These are phyloP conservation scores for Magnolia officinalis DNA, from an alignment of 164 flowering plant species.

Conservation along the genomic window DNA sequence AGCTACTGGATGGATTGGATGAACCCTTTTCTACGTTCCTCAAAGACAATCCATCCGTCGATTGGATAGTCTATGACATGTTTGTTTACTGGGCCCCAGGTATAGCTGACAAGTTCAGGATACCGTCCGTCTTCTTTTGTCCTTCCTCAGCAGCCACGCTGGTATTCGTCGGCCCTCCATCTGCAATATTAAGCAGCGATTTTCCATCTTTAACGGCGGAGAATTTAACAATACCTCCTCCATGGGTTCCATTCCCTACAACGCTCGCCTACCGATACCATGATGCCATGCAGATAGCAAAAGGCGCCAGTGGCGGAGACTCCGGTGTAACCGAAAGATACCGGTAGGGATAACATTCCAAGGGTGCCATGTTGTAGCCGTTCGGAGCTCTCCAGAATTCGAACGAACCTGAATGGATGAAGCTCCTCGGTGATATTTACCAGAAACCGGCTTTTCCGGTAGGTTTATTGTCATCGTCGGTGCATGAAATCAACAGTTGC, in stretches of 20 bases:
- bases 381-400: neutral
- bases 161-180: constrained; percentile 8
- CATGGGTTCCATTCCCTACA: neutral
- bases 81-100: constrained; percentile 10
- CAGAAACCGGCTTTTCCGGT: neutral
- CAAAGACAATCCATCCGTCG: constrained; percentile 9
- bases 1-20: constrained; percentile 28
- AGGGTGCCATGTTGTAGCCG: constrained; percentile 4
- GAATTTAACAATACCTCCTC: neutral
- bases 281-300: neutral
- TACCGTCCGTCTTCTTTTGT: constrained; percentile 6
- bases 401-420: neutral
- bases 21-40: constrained; percentile 12
- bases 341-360: neutral
- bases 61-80: constrained; percentile 26
- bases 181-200: neutral
- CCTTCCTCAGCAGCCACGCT: neutral
- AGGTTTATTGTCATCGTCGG: neutral
- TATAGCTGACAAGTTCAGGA: neutral
- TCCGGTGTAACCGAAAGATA: neutral
- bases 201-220: neutral
- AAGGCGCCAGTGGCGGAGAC: neutral
- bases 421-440: neutral
- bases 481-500: neutral
- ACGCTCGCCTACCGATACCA: neutral